A percentile compares a stretch with the other conserved stretches of the same genome.
These are phyloP conservation scores for Hymenoscyphus scutula DNA, from an alignment of 2,329 filamentous ascomycete species.

Conservation along the genomic window DNA sequence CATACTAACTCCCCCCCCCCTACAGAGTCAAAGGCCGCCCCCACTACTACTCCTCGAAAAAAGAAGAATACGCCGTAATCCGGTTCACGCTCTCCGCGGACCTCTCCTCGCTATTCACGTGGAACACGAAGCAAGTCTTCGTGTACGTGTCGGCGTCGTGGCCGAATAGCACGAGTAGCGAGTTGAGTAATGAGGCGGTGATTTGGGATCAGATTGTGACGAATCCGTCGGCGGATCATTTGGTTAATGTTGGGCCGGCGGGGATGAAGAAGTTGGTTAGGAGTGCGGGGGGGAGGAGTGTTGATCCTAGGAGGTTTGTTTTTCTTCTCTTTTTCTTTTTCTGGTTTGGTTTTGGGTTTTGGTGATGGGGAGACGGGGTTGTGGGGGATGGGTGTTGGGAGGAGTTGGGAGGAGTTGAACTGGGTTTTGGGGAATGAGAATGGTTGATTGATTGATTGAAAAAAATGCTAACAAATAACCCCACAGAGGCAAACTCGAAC, in stretches of 20 bases:
- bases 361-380: not conserved
- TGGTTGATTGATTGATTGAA: too few species aligned
- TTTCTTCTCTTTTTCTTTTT: not conserved
- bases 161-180: conserved; percentile 40
- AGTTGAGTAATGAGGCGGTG: conserved; percentile 64
- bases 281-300: conserved; percentile 57
- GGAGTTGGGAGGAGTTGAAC: too few species aligned
- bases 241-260: conserved; percentile 58
- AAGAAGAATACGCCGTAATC: conserved; percentile 94
- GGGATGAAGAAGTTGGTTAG: conserved; percentile 61
- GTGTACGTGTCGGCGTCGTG: conserved; percentile 88
- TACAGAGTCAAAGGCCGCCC: conserved; percentile 82
- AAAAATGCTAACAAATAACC: too few species aligned
- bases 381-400: not conserved
- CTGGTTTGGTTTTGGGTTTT: conserved; percentile 6
- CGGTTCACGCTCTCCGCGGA: conserved; percentile 92
- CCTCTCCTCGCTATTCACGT: conserved; percentile 89
- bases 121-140: conserved; percentile 99
- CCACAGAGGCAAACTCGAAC: conserved; percentile 69
- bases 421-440: too few species aligned
- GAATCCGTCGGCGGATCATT: conserved; percentile 61
- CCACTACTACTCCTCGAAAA: conserved; percentile 92
- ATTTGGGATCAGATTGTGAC: conserved; percentile 98
- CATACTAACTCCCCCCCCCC: not conserved
- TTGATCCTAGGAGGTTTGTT: conserved; percentile 44